Evolutionary conservation across 2,329 filamentous ascomycete species (phyloP), one percentile per base, ranked within the genome.

Genomic region (Talaromyces marneffei): DNA sequence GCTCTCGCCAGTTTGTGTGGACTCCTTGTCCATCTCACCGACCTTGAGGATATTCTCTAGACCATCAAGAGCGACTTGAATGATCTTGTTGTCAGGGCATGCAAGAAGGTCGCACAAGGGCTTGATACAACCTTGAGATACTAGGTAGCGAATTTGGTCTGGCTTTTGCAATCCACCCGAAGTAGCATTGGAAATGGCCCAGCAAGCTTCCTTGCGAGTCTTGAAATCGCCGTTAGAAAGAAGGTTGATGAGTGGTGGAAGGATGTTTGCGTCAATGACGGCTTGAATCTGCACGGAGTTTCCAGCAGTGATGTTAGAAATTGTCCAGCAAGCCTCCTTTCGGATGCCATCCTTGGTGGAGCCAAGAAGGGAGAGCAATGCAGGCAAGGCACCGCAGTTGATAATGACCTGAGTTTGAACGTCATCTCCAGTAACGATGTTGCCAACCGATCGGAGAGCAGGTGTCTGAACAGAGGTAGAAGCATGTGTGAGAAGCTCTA

Each of bases 11-110:
- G 69, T 52, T 56, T 87, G 85, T 42, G 81, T 78, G 65, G 92
- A 85, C 78, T 97, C 92, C 84, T 96, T 97, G 80, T 99, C 94
- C 80, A 97, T 91, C 71, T 99, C 94, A 59, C 94, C 94, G 65
- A 99, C 94, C 88, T 99, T 99, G 72, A 99, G 87, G 66, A 99
- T 97, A 79, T 99, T 99, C 87, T 99, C 94, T 60, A 99, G 84
- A 59, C 94, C 94, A 72, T 99, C 94, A 54, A 99, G 86, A 66
- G 94, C 94, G 67, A 99, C 94, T 79, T 99, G 94, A 70, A 99
- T 99, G 75, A 99, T 99, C 86, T 99, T 99, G 82, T 99, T 99
- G 78, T 99, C 94, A 31, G 95, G 95, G 83, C 94, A 99, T 40
- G 86, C 87, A 61, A 99, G 86, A 27, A 99, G 86, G 72, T 99